These are phyloP conservation scores for Epichloe festucae DNA, from an alignment of 2,329 filamentous ascomycete genomes.

Conservation along the genomic window DNA sequence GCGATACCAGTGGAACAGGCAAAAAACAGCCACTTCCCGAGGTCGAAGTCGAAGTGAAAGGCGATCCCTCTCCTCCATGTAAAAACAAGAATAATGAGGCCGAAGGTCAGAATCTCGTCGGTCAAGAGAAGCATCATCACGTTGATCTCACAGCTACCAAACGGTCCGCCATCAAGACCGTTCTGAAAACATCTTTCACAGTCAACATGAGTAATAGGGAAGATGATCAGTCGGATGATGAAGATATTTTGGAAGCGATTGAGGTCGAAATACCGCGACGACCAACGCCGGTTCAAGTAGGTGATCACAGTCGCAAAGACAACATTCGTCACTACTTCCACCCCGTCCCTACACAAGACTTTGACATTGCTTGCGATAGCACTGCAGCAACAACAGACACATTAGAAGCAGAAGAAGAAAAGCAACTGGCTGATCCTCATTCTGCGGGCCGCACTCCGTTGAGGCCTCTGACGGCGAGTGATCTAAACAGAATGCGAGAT, in stretches of 20 bases:
- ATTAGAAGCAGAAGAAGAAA: background rate
- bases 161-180: background rate
- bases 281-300: background rate
- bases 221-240: conserved; percentile 20
- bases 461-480: conserved; percentile 7
- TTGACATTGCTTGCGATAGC: conserved; percentile 23
- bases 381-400: conserved; percentile 15
- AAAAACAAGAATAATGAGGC: background rate
- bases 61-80: background rate
- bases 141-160: background rate
- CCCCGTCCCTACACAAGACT: conserved; percentile 11
- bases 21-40: background rate
- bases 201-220: conserved; percentile 22
- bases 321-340: conserved; percentile 21
- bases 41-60: background rate
- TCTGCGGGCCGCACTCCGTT: conserved; percentile 7
- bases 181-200: conserved; percentile 16
- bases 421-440: background rate
- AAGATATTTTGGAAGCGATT: conserved; percentile 9
- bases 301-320: conserved; percentile 4
- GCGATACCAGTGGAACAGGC: background rate
- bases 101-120: background rate
- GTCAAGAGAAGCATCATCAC: background rate
- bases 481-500: conserved; percentile 10
- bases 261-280: conserved; percentile 15